phyloP scores from a whole-genome alignment of 495 filamentous ascomycete species.

The Xylaria venustula region DNA sequence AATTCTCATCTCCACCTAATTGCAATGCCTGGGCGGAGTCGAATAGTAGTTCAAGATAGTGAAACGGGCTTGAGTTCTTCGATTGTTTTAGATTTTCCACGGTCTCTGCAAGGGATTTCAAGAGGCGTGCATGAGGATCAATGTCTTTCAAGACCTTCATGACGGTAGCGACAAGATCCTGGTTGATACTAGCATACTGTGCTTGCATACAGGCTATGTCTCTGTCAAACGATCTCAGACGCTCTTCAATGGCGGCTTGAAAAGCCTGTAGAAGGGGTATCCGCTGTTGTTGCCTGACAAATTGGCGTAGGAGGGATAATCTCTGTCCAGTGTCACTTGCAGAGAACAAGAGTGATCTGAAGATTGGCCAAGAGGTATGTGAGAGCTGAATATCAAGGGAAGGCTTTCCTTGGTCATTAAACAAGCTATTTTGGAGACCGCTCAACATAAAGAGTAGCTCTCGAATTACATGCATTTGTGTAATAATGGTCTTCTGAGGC shows the following conservation, averaged over 20 bases:
- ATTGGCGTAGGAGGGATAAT: constrained; percentile 37
- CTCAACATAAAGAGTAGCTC: constrained; percentile 83
- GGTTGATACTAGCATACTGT: constrained; percentile 39
- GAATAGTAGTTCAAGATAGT: constrained; percentile 72
- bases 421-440: constrained; percentile 74
- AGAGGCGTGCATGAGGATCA: constrained; percentile 48
- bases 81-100: constrained; percentile 39
- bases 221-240: constrained; percentile 43
- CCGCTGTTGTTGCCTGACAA: constrained; percentile 28
- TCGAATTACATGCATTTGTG: constrained; percentile 72
- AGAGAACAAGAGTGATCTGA: constrained; percentile 38
- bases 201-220: constrained; percentile 45
- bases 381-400: constrained; percentile 35
- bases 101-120: constrained; percentile 54
- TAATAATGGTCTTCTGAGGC: constrained; percentile 50
- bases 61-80: constrained; percentile 47
- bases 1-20: constrained; percentile 58
- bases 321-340: constrained; percentile 41
- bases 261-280: constrained; percentile 52
- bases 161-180: constrained; percentile 54
- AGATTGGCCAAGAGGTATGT: constrained; percentile 39
- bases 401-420: constrained; percentile 42
- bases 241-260: constrained; percentile 41
- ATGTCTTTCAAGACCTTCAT: constrained; percentile 63
- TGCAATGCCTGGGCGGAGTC: constrained; percentile 67